A percentile compares a stretch with the other conserved stretches of the same genome.
Evolutionary conservation across 2,329 filamentous ascomycete genomes (phyloP).

Genomic region (Exserohilum turcica): DNA sequence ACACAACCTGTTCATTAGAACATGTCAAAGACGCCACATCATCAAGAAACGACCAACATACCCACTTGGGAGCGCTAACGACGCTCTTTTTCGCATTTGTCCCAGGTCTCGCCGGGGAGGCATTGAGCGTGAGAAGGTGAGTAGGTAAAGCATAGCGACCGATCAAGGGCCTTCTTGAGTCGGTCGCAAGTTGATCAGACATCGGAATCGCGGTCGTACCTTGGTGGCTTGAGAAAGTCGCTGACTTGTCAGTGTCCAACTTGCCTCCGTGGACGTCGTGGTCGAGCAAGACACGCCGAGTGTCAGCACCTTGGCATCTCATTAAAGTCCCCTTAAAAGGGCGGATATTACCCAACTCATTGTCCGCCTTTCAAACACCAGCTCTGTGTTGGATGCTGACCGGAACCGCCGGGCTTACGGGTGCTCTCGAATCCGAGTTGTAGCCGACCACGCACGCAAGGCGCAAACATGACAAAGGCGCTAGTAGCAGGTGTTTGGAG

Average conservation of each 20-base stretch:
- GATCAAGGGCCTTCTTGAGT: background rate
- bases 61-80: too few species aligned
- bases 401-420: background rate
- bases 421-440: background rate
- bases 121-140: too few species aligned
- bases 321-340: background rate
- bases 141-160: too few species aligned
- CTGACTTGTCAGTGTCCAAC: background rate
- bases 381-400: too few species aligned
- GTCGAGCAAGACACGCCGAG: background rate
- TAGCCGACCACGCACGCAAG: background rate
- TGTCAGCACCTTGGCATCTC: background rate
- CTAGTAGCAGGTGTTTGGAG: background rate
- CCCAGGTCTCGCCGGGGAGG: too few species aligned
- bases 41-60: too few species aligned
- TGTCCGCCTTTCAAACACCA: background rate
- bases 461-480: background rate
- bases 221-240: background rate
- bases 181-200: background rate
- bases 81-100: too few species aligned
- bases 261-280: background rate
- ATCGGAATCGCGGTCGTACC: background rate
- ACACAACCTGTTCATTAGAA: too few species aligned
- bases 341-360: background rate
- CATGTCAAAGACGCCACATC: too few species aligned